Conservation (phyloP, 495 filamentous ascomycete species). For the Podospora conica region DNA sequence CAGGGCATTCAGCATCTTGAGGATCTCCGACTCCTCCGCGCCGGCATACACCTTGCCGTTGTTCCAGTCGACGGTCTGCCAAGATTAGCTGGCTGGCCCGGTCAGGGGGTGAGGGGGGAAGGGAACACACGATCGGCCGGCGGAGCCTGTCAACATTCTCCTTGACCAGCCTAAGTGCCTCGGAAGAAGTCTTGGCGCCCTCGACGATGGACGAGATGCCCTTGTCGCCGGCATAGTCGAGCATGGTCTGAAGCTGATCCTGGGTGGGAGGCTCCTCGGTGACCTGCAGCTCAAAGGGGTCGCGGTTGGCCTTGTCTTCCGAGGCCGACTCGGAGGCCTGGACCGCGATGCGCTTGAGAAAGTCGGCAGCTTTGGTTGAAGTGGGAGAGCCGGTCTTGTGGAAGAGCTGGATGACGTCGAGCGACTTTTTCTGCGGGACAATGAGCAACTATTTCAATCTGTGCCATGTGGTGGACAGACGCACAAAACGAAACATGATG, state of each 20-base stretch:
- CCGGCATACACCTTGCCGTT: constrained; percentile 75
- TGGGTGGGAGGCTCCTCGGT: constrained; percentile 72
- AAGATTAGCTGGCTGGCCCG: background rate
- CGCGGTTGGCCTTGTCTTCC: constrained; percentile 58
- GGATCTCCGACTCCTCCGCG: constrained; percentile 74
- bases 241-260: constrained; percentile 79
- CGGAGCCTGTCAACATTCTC: constrained; percentile 54
- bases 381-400: constrained; percentile 63
- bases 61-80: constrained; percentile 84
- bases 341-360: constrained; percentile 71
- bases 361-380: constrained; percentile 59
- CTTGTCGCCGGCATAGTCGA: constrained; percentile 68
- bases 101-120: background rate
- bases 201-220: constrained; percentile 56
- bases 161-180: constrained; percentile 72
- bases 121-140: constrained; percentile 59
- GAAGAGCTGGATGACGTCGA: constrained; percentile 94
- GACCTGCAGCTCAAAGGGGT: constrained; percentile 76
- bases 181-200: constrained; percentile 61
- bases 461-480: background rate
- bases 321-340: constrained; percentile 52
- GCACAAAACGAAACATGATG: background rate
- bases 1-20: constrained; percentile 62
- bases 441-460: background rate
- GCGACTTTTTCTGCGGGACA: constrained; percentile 58